Conservation (phyloP, 2,329 filamentous ascomycete genomes). For the Monilinia laxa region DNA sequence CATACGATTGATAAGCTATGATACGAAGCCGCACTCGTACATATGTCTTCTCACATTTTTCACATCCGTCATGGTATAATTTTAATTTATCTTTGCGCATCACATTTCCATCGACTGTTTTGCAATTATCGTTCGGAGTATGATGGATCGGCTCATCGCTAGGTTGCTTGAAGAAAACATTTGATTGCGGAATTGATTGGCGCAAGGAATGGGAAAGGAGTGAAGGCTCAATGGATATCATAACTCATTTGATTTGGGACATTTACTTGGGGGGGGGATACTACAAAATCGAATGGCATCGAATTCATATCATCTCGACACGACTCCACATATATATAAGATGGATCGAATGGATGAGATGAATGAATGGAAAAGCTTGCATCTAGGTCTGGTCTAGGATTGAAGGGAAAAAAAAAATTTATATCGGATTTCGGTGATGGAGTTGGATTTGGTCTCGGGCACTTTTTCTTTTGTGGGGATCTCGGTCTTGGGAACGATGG, state of each 20-base stretch:
- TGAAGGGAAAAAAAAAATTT: neutral
- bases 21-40: neutral
- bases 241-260: constrained; percentile 9
- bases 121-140: constrained; percentile 12
- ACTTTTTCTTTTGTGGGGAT: neutral
- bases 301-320: neutral
- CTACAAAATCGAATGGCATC: constrained; percentile 15
- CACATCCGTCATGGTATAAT: neutral
- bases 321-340: neutral
- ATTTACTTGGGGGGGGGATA: constrained; percentile 15
- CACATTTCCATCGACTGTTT: neutral
- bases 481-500: constrained; percentile 10
- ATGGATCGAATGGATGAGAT: constrained; percentile 3
- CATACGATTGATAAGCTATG: neutral
- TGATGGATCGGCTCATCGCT: constrained; percentile 16
- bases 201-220: constrained; percentile 11
- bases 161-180: constrained; percentile 8
- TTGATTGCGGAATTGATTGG: constrained; percentile 15
- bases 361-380: constrained; percentile 13
- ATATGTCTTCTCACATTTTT: neutral
- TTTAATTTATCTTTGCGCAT: constrained; percentile 2
- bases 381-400: constrained; percentile 19
- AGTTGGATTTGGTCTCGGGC: neutral
- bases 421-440: constrained; percentile 9
- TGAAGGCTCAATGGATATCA: constrained; percentile 9